These are phyloP conservation scores for Heliamphora exappendiculata DNA, from an alignment of 148 eudicot species.

Conservation along the genomic window DNA sequence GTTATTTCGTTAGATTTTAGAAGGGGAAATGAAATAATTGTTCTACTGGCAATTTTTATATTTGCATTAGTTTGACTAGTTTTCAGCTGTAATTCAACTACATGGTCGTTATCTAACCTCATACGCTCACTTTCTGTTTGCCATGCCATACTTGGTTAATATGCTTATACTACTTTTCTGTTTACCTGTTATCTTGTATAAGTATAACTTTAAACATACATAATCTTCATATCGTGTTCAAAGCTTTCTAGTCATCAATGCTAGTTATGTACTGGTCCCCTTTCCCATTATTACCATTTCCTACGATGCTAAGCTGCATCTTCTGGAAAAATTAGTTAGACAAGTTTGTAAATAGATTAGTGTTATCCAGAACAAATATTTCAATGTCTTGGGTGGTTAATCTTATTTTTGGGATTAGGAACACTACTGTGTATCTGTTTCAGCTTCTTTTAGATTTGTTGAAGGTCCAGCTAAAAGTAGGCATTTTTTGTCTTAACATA, in stretches of 20 bases:
- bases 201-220: background rate
- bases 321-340: background rate
- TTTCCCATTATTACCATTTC: background rate
- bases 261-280: background rate
- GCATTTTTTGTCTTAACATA: background rate
- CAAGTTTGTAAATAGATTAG: background rate
- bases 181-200: background rate
- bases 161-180: slow-evolving; percentile 2
- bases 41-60: background rate
- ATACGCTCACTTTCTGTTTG: background rate
- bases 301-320: background rate
- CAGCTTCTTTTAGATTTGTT: background rate
- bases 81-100: background rate
- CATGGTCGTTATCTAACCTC: background rate
- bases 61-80: background rate
- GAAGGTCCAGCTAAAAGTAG: background rate
- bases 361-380: background rate
- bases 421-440: background rate
- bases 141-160: background rate
- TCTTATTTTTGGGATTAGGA: slow-evolving; percentile 1
- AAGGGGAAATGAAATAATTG: background rate
- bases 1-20: slow-evolving; percentile 1
- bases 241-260: slow-evolving; percentile 2
- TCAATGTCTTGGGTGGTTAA: background rate
- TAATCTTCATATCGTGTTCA: background rate